Conservation (phyloP, 139 green algal species). For the Coccomyxa sp. region DNA sequence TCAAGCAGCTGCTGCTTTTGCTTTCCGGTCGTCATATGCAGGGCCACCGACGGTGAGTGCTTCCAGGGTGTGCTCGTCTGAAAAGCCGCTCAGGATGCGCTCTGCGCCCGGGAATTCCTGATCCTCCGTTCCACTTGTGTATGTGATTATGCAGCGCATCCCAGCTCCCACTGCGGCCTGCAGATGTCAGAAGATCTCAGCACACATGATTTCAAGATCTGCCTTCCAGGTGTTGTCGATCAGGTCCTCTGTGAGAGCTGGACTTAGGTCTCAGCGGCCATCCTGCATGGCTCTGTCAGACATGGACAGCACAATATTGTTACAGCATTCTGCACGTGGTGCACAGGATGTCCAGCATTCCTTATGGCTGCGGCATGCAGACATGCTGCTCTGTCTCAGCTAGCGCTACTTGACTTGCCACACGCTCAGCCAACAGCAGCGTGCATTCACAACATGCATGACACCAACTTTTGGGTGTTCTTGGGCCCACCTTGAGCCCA, state of each 20-base stretch:
- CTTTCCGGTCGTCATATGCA: background rate
- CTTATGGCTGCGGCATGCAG: background rate
- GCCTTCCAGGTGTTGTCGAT: too few species aligned
- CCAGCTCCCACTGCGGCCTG: slow-evolving; percentile 85
- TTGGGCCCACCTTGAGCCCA: slow-evolving; percentile 47
- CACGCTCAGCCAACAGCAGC: background rate
- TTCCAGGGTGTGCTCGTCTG: background rate
- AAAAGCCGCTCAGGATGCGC: slow-evolving; percentile 6
- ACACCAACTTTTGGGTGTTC: background rate
- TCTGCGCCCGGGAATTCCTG: slow-evolving; percentile 33
- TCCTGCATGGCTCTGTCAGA: too few species aligned
- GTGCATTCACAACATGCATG: background rate
- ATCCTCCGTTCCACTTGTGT: slow-evolving; percentile 60
- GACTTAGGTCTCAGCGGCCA: too few species aligned
- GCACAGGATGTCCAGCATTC: background rate
- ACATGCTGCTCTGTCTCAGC: background rate
- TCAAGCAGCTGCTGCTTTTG: too few species aligned
- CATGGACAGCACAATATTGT: background rate
- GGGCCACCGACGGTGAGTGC: background rate
- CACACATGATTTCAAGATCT: too few species aligned
- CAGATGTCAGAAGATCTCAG: background rate
- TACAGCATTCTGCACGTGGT: background rate
- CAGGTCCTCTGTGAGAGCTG: too few species aligned
- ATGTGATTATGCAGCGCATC: slow-evolving; percentile 90
- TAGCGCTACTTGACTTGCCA: background rate